A percentile compares a stretch with the other conserved stretches of the same genome.
Evolutionary conservation across 2,329 filamentous ascomycete genomes (phyloP).

Genomic region (Fusarium redolens): DNA sequence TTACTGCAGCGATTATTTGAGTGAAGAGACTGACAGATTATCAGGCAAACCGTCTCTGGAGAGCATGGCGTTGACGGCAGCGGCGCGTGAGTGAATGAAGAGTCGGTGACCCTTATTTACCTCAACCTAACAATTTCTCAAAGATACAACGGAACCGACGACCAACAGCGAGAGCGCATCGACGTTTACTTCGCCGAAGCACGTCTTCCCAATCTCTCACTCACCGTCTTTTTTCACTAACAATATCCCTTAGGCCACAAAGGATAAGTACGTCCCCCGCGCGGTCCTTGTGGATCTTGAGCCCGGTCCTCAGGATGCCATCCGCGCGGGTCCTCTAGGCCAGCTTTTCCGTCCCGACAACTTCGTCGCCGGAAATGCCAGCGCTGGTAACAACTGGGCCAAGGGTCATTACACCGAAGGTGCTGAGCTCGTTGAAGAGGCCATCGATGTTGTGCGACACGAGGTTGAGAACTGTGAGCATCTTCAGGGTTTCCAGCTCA

Average conservation of each 20-base stretch:
- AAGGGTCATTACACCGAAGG: conserved; percentile 99
- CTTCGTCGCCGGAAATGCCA: conserved; percentile 99
- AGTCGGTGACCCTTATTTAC: conserved; percentile 6
- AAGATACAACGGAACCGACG: conserved; percentile 87
- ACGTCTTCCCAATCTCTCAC: conserved; percentile 36
- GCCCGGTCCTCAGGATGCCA: conserved; percentile 99
- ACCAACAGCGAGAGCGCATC: conserved; percentile 99
- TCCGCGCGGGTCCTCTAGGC: conserved; percentile 96
- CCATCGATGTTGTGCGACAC: conserved; percentile 97
- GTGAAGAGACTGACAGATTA: not conserved
- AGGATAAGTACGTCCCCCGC: conserved; percentile 99
- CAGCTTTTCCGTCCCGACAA: conserved; percentile 99
- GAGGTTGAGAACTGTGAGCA: conserved; percentile 99
- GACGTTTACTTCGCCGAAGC: conserved; percentile 96
- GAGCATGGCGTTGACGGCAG: conserved; percentile 97
- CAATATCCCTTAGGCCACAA: conserved; percentile 74
- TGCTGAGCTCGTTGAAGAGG: conserved; percentile 97
- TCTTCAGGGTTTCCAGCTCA: conserved; percentile 99
- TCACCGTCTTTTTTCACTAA: not conserved
- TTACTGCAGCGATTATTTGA: not conserved
- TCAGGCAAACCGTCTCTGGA: conserved; percentile 79
- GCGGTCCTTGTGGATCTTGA: conserved; percentile 99
- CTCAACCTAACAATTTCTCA: conserved; percentile 2
- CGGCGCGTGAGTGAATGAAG: conserved; percentile 73
- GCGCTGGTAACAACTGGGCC: conserved; percentile 99